phyloP scores from a whole-genome alignment of 176 grass and related monocot genomes.

The Oryza coarctata region DNA sequence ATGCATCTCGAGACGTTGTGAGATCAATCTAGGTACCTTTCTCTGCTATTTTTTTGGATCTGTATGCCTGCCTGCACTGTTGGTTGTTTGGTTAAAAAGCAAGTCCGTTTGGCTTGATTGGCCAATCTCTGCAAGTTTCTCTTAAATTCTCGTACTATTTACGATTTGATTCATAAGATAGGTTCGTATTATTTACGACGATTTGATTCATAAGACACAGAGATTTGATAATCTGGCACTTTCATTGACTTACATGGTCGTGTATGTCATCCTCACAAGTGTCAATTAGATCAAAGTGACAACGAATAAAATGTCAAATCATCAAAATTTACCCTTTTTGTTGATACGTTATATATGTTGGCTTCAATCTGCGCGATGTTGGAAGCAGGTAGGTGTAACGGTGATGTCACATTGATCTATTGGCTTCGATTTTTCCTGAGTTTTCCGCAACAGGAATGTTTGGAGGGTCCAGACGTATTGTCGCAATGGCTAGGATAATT shows the following conservation, averaged over 20 bases:
- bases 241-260: no score
- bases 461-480: not conserved
- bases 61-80: not conserved
- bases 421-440: not conserved
- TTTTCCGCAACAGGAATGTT: not conserved
- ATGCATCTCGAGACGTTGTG: not conserved
- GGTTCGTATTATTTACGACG: no score
- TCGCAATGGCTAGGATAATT: not conserved
- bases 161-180: not conserved
- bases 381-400: not conserved
- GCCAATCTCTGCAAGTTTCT: not conserved
- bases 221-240: no score
- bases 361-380: not conserved
- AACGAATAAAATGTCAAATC: no score
- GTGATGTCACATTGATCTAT: not conserved
- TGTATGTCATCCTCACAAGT: no score
- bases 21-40: conserved; percentile 14
- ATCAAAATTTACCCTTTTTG: no score
- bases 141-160: not conserved
- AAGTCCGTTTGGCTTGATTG: not conserved
- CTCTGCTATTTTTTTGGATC: not conserved
- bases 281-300: no score
- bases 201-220: no score
- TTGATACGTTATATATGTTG: not conserved
- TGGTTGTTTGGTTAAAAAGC: not conserved